Conservation (phyloP, 495 filamentous ascomycete genomes). For the Aspergillus baeticus region DNA sequence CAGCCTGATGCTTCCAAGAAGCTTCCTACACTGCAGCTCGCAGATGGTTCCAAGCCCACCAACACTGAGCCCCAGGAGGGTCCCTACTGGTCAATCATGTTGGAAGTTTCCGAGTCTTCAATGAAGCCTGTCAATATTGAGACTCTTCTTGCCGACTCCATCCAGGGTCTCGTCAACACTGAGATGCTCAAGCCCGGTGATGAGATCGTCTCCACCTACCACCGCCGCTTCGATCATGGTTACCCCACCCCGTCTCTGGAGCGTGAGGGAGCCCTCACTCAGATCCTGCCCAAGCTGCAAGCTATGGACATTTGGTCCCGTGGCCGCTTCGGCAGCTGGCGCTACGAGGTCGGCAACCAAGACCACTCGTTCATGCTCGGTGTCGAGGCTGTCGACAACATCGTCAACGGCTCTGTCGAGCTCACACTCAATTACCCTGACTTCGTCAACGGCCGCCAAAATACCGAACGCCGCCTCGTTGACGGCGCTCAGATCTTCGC, state of each 20-base stretch:
- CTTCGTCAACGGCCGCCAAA: constrained; percentile 90
- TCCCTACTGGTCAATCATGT: constrained; percentile 99
- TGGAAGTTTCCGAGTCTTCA: constrained; percentile 94
- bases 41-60: constrained; percentile 75
- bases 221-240: constrained; percentile 97
- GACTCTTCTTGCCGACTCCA: constrained; percentile 82
- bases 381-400: constrained; percentile 94
- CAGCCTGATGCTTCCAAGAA: constrained; percentile 80
- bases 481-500: constrained; percentile 69
- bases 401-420: constrained; percentile 92
- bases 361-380: constrained; percentile 99
- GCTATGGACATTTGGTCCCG: constrained; percentile 90
- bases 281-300: constrained; percentile 90
- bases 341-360: constrained; percentile 97
- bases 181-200: constrained; percentile 87
- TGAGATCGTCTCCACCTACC: constrained; percentile 98
- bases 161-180: constrained; percentile 96
- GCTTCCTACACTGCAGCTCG: constrained; percentile 82
- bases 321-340: constrained; percentile 97
- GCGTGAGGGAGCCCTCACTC: constrained; percentile 89
- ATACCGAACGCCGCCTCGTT: constrained; percentile 82
- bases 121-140: constrained; percentile 89
- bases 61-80: constrained; percentile 71
- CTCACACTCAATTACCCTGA: constrained; percentile 98
- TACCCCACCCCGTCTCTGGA: constrained; percentile 96